phyloP scores from a whole-genome alignment of 1,284 basidiomycete genomes.

The Schizophyllum amplum region DNA sequence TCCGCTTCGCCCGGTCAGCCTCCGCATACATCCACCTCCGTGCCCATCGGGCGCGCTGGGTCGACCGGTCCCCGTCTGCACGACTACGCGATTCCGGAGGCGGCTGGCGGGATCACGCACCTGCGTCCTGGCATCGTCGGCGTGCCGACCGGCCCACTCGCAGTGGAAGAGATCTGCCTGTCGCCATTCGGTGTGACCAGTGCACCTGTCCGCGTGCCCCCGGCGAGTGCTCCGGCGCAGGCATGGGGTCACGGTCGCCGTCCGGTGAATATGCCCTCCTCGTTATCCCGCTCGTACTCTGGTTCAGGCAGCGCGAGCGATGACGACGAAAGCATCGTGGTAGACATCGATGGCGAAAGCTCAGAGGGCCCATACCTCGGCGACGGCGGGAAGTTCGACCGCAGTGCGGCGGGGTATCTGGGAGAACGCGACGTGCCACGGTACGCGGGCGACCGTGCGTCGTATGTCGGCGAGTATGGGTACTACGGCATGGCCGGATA shows the following conservation, averaged over 20 bases:
- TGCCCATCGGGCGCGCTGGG: conserved; percentile 20
- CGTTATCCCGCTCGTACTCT: conserved; percentile 29
- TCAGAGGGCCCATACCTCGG: conserved; percentile 28
- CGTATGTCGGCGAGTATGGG: conserved; percentile 18
- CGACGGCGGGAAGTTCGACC: conserved; percentile 19
- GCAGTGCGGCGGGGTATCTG: too few relatives aligned
- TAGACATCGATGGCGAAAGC: conserved; percentile 22
- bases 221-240: not conserved
- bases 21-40: conserved; percentile 31
- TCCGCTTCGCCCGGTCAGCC: not conserved
- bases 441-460: conserved; percentile 22
- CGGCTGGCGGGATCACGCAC: conserved; percentile 38
- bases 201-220: not conserved
- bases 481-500: conserved; percentile 17
- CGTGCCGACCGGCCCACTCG: conserved; percentile 27
- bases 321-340: conserved; percentile 16
- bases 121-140: conserved; percentile 52
- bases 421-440: conserved; percentile 17
- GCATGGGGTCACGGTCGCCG: conserved; percentile 16
- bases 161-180: conserved; percentile 5
- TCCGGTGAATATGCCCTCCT: conserved; percentile 14
- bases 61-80: conserved; percentile 53
- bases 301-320: conserved; percentile 29
- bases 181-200: conserved; percentile 1
- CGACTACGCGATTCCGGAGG: conserved; percentile 40